These are phyloP conservation scores for Psilocybe subaeruginosa DNA, from an alignment of 768 basidiomycete species.

Conservation along the genomic window DNA sequence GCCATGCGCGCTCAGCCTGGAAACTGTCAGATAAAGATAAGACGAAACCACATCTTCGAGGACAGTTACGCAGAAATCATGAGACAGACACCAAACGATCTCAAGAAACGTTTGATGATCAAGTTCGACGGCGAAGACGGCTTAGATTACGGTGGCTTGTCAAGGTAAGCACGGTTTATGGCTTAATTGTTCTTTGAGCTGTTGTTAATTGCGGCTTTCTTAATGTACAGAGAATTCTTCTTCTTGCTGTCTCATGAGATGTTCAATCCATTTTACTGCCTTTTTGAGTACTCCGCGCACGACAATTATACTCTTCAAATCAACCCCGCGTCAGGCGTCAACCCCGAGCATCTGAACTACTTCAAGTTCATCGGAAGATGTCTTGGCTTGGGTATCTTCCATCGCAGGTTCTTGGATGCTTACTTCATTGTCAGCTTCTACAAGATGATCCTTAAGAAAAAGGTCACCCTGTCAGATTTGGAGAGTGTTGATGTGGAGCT, in stretches of 20 bases:
- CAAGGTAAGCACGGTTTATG: conserved; percentile 59
- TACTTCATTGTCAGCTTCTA: conserved; percentile 99
- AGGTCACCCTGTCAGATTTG: conserved; percentile 90
- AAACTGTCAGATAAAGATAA: conserved; percentile 98
- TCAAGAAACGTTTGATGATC: conserved; percentile 99
- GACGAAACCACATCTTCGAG: conserved; percentile 98
- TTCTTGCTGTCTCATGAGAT: conserved; percentile 99
- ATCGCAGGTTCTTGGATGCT: conserved; percentile 97
- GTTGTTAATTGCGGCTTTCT: neutral
- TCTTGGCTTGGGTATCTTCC: conserved; percentile 96
- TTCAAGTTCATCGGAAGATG: conserved; percentile 99
- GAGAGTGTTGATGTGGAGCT: conserved; percentile 97
- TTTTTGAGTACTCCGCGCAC: conserved; percentile 99
- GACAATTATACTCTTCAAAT: conserved; percentile 99
- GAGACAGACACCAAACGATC: conserved; percentile 96
- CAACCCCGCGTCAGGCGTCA: conserved; percentile 97
- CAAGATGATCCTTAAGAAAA: conserved; percentile 99
- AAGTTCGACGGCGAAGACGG: conserved; percentile 99
- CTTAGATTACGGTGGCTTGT: conserved; percentile 97
- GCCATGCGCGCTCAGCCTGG: conserved; percentile 98
- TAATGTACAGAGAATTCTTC: conserved; percentile 87
- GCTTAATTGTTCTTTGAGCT: neutral
- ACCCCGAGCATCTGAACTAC: conserved; percentile 99
- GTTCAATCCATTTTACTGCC: conserved; percentile 99
- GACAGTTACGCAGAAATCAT: conserved; percentile 99